Conservation (phyloP, 2,329 filamentous ascomycete genomes). For the Ceratocystis cacaofunesta region DNA sequence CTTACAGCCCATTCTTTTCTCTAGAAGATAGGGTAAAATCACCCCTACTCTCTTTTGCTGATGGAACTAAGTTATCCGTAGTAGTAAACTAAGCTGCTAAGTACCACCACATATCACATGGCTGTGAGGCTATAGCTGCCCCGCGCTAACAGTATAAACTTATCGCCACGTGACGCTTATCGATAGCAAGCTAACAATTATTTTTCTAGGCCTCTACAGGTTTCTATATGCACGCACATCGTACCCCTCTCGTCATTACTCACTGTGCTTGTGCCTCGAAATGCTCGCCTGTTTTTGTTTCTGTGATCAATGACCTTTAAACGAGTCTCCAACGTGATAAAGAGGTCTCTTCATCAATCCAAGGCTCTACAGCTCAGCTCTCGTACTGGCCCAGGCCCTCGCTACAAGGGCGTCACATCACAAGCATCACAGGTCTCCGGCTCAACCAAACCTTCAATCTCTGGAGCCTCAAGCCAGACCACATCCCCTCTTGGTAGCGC, state of each 20-base stretch:
- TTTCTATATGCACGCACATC: not conserved
- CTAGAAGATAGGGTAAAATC: too few relatives aligned
- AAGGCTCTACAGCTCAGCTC: not conserved
- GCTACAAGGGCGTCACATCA: not conserved
- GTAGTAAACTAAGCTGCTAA: not conserved
- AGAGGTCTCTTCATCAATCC: not conserved
- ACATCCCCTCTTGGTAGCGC: not conserved
- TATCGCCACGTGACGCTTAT: not conserved
- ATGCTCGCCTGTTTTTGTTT: not conserved
- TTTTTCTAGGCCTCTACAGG: not conserved
- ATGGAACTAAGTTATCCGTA: too few relatives aligned
- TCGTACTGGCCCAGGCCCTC: not conserved
- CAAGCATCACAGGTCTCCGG: not conserved
- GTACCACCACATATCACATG: too few relatives aligned
- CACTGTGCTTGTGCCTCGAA: not conserved
- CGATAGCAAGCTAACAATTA: not conserved
- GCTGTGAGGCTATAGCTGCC: not conserved
- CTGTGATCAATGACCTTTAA: conserved; percentile 6
- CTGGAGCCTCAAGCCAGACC: not conserved
- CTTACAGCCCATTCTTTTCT: too few relatives aligned
- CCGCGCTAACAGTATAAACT: not conserved
- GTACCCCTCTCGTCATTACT: not conserved
- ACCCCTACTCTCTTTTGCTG: too few relatives aligned
- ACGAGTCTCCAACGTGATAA: not conserved
- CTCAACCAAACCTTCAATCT: not conserved